Conservation (phyloP, 1,284 basidiomycete genomes). For the Ustanciosporium gigantosporum region DNA sequence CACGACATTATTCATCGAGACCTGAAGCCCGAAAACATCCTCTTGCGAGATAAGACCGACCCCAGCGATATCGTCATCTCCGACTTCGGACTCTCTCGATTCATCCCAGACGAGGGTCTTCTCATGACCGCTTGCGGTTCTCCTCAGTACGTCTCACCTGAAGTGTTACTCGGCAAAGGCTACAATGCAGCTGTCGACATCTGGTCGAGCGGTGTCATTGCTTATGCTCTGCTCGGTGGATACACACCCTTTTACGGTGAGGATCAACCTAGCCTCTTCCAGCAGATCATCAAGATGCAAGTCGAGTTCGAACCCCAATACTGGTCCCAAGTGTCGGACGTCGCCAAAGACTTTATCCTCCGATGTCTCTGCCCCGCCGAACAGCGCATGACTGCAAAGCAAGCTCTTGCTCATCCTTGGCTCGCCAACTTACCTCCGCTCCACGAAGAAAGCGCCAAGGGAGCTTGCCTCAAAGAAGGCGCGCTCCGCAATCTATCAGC, state of each 20-base stretch:
- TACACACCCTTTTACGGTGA: constrained; percentile 60
- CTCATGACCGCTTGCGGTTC: constrained; percentile 59
- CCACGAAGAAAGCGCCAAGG: constrained; percentile 41
- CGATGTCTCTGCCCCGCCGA: constrained; percentile 51
- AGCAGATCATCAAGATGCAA: constrained; percentile 55
- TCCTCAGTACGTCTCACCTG: constrained; percentile 59
- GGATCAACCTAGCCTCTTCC: constrained; percentile 53
- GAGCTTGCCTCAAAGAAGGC: constrained; percentile 49
- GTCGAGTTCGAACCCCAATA: constrained; percentile 56
- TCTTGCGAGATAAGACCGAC: constrained; percentile 45
- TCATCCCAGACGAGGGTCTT: constrained; percentile 54
- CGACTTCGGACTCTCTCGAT: constrained; percentile 58
- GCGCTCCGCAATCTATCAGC: constrained; percentile 43
- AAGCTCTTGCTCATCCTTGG: constrained; percentile 58
- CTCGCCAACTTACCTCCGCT: constrained; percentile 46
- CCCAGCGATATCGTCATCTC: constrained; percentile 55
- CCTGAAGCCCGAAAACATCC: constrained; percentile 60
- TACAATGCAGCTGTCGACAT: constrained; percentile 56
- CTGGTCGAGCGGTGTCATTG: constrained; percentile 59
- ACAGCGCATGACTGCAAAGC: constrained; percentile 50
- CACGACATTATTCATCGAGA: constrained; percentile 59
- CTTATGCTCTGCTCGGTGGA: constrained; percentile 57
- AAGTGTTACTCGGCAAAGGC: constrained; percentile 57
- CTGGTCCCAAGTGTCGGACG: constrained; percentile 54
- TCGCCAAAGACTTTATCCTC: constrained; percentile 57